Evolutionary conservation across 306 rosid genomes (phyloP).

Genomic region (Lotus japonicus): DNA sequence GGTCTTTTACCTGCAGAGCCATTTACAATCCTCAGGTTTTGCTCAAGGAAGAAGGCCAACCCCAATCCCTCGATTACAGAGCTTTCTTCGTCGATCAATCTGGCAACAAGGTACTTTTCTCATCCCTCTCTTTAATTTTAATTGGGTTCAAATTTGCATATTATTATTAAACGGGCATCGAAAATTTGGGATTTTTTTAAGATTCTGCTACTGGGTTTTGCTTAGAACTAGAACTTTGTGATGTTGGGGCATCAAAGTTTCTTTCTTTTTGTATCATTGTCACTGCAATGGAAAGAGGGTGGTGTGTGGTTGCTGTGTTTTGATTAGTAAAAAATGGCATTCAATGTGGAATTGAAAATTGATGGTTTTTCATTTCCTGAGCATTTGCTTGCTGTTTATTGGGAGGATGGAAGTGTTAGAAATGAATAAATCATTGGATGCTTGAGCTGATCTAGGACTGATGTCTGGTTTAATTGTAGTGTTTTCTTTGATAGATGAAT

Average conservation of each 20-base stretch:
- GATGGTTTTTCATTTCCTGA: neutral
- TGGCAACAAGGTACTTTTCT: conserved; percentile 56
- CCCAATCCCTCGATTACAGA: conserved; percentile 75
- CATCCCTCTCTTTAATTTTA: neutral
- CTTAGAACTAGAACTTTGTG: neutral
- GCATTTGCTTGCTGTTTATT: conserved; percentile 1
- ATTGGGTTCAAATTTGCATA: neutral
- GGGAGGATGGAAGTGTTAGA: neutral
- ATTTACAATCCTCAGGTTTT: conserved; percentile 63
- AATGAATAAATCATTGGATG: neutral
- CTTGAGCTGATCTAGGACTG: neutral
- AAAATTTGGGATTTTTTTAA: neutral
- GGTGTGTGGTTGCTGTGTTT: neutral
- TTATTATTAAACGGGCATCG: neutral
- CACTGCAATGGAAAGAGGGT: neutral
- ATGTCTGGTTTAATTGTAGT: neutral
- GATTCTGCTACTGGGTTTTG: neutral
- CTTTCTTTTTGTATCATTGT: neutral
- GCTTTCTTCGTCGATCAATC: conserved; percentile 62
- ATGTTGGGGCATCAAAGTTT: conserved; percentile 17
- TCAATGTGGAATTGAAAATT: neutral
- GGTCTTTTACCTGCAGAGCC: conserved; percentile 59
- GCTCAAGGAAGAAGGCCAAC: conserved; percentile 70
- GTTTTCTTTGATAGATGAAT: neutral
- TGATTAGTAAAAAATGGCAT: neutral